Conservation (phyloP, 2,329 filamentous ascomycete genomes). For the Diaporthe velutina region DNA sequence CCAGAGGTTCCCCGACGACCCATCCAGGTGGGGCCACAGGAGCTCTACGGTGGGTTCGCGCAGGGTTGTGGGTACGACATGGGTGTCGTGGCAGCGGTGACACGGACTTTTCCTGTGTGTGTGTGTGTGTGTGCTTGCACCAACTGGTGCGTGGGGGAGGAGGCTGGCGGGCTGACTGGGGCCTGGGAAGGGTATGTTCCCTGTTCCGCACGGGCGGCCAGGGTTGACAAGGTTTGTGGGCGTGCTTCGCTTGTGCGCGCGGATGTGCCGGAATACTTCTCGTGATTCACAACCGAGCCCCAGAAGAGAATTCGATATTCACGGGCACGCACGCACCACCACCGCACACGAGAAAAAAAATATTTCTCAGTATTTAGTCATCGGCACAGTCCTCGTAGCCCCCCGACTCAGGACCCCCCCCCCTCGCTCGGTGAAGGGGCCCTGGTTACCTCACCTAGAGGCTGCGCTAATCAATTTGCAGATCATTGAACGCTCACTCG, state of each 20-base stretch:
- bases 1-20: conserved; percentile 12
- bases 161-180: background rate
- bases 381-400: background rate
- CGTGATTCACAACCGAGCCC: background rate
- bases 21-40: background rate
- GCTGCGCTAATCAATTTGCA: background rate
- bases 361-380: conserved; percentile 25
- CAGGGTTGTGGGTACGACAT: conserved; percentile 18
- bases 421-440: conserved; percentile 17
- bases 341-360: too few species aligned
- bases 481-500: conserved; percentile 16
- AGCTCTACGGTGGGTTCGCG: conserved; percentile 18
- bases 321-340: conserved; percentile 4
- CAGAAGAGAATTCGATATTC: background rate
- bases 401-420: conserved; percentile 13
- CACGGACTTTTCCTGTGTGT: conserved; percentile 16
- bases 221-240: background rate
- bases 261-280: conserved; percentile 14
- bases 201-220: background rate
- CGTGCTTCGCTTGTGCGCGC: background rate
- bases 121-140: background rate
- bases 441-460: conserved; percentile 3
- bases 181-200: conserved; percentile 33
- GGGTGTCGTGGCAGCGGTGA: conserved; percentile 35
- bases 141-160: conserved; percentile 12